These are phyloP conservation scores for Sporothrix globosa DNA, from an alignment of 2,329 filamentous ascomycete genomes.

Conservation along the genomic window DNA sequence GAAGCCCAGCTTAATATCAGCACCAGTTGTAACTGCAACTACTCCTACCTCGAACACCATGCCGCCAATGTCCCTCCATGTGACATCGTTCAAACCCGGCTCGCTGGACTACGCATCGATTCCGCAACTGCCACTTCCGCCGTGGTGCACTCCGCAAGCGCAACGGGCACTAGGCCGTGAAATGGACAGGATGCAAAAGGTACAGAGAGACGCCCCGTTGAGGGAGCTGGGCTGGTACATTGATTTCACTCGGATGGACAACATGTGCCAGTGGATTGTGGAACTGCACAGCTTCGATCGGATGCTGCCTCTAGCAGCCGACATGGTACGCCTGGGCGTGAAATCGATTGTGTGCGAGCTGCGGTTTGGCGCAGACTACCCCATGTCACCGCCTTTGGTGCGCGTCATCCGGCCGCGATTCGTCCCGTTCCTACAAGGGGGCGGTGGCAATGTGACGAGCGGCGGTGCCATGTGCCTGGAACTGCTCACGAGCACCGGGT, in stretches of 20 bases:
- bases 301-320: slow-evolving; percentile 68
- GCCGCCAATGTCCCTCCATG: neutral
- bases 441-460: slow-evolving; percentile 81
- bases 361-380: slow-evolving; percentile 76
- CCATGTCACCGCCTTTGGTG: slow-evolving; percentile 80
- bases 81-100: slow-evolving; percentile 65
- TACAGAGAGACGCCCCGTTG: slow-evolving; percentile 62
- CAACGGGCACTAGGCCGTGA: slow-evolving; percentile 67
- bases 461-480: slow-evolving; percentile 87
- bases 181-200: slow-evolving; percentile 63
- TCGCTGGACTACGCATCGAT: slow-evolving; percentile 64
- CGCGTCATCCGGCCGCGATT: slow-evolving; percentile 82
- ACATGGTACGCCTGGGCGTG: slow-evolving; percentile 67
- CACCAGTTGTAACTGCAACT: neutral
- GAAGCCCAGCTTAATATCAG: neutral
- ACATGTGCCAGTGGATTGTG: slow-evolving; percentile 89
- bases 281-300: slow-evolving; percentile 82
- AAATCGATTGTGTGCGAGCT: slow-evolving; percentile 78
- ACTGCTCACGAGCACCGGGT: slow-evolving; percentile 79
- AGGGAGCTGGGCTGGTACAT: slow-evolving; percentile 84
- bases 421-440: slow-evolving; percentile 69
- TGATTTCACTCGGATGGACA: slow-evolving; percentile 65
- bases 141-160: slow-evolving; percentile 64
- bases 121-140: slow-evolving; percentile 65
- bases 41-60: neutral